phyloP scores from a whole-genome alignment of 306 rosid genomes.

The Vachellia pachyceras region DNA sequence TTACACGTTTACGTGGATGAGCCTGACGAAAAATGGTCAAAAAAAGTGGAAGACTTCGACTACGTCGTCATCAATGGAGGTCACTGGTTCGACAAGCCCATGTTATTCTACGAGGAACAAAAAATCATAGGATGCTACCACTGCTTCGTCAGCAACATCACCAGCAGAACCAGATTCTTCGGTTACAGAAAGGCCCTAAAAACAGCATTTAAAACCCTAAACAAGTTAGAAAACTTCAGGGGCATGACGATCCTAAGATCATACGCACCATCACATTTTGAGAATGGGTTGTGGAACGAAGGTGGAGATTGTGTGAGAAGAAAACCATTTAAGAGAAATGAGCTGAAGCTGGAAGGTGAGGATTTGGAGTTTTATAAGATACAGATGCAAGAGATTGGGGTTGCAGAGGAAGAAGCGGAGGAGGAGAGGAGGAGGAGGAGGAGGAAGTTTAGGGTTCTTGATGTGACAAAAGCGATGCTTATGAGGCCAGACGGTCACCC shows the following conservation, averaged over 20 bases:
- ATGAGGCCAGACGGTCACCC: conserved; percentile 97
- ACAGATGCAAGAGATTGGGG: conserved; percentile 74
- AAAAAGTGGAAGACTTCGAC: conserved; percentile 61
- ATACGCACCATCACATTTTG: conserved; percentile 85
- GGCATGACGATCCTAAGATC: conserved; percentile 75
- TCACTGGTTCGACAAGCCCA: conserved; percentile 78
- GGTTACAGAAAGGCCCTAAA: conserved; percentile 73
- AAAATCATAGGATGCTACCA: conserved; percentile 69
- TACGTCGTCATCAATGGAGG: conserved; percentile 73
- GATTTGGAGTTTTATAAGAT: conserved; percentile 75
- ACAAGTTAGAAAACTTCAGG: conserved; percentile 54
- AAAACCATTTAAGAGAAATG: conserved; percentile 72
- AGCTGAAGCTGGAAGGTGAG: conserved; percentile 61
- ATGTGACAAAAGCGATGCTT: conserved; percentile 65
- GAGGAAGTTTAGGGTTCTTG: conserved; percentile 58
- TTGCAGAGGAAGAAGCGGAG: conserved; percentile 72
- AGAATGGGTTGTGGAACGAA: conserved; percentile 75
- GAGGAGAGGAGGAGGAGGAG: conserved; percentile 48
- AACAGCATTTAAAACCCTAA: conserved; percentile 71
- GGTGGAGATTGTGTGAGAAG: conserved; percentile 84
- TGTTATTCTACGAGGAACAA: conserved; percentile 59
- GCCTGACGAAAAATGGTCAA: conserved; percentile 68
- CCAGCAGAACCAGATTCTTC: conserved; percentile 66
- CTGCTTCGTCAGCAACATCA: conserved; percentile 65
- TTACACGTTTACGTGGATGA: conserved; percentile 80